Evolutionary conservation across 257 asterid species (phyloP).

Genomic region (Scutellaria baicalensis): DNA sequence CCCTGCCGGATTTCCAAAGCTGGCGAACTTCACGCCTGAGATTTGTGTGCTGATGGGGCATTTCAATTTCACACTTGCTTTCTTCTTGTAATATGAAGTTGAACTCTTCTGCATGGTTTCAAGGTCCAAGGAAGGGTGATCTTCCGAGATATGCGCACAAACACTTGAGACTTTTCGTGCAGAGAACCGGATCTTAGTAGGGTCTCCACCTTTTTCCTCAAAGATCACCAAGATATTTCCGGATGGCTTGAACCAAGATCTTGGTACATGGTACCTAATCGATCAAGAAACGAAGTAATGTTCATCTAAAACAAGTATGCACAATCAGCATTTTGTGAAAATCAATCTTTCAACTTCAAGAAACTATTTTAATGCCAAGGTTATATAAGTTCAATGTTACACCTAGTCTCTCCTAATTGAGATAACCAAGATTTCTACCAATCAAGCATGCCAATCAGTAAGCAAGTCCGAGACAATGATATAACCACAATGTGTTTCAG

Average conservation of each 20-base stretch:
- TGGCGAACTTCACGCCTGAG: constrained; percentile 55
- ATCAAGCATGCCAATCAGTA: no score
- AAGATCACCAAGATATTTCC: constrained; percentile 70
- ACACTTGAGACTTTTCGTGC: constrained; percentile 42
- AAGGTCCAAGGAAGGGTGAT: constrained; percentile 45
- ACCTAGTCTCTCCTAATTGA: no score
- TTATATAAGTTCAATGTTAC: no score
- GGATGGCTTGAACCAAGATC: constrained; percentile 93
- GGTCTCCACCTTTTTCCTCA: constrained; percentile 90
- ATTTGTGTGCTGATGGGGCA: constrained; percentile 43
- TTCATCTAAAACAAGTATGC: no score
- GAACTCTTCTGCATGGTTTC: constrained; percentile 24
- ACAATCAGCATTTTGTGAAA: no score
- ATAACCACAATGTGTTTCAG: not conserved
- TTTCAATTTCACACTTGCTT: constrained; percentile 33
- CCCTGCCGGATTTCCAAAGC: constrained; percentile 66
- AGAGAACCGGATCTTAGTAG: constrained; percentile 54
- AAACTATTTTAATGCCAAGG: no score
- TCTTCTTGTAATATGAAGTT: constrained; percentile 15
- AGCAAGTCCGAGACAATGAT: no score
- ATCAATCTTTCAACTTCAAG: no score
- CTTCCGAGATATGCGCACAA: constrained; percentile 55
- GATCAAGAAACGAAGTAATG: not conserved
- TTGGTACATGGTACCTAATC: constrained; percentile 81
- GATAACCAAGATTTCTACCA: no score